These are phyloP conservation scores for Pichia scutulata DNA, from an alignment of 805 yeast species.

Conservation along the genomic window DNA sequence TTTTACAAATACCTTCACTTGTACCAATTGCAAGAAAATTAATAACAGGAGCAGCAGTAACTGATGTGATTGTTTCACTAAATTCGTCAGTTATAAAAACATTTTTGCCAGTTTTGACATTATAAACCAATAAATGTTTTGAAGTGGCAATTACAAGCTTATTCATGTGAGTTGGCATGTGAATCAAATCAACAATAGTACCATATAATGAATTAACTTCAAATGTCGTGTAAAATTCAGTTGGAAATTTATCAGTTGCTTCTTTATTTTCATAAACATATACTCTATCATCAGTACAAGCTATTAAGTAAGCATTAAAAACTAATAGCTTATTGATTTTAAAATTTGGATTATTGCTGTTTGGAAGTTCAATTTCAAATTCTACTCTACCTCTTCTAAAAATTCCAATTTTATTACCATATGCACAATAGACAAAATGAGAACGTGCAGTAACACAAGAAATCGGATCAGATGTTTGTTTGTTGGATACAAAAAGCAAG, in stretches of 20 bases:
- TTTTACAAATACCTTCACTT: slow-evolving; percentile 52
- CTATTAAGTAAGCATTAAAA: slow-evolving; percentile 76
- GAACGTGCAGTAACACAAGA: slow-evolving; percentile 69
- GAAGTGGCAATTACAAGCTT: slow-evolving; percentile 81
- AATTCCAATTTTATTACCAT: slow-evolving; percentile 63
- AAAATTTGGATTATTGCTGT: slow-evolving; percentile 15
- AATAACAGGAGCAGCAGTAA: slow-evolving; percentile 79
- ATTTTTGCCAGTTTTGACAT: slow-evolving; percentile 69
- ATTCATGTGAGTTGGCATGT: slow-evolving; percentile 88
- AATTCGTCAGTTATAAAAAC: slow-evolving; percentile 45
- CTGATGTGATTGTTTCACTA: slow-evolving; percentile 51
- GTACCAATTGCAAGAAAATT: slow-evolving; percentile 79
- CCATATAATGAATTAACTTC: slow-evolving; percentile 58
- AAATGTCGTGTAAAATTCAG: slow-evolving; percentile 63
- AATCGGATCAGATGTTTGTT: slow-evolving; percentile 64
- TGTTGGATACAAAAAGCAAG: slow-evolving; percentile 75
- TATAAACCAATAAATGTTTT: slow-evolving; percentile 51
- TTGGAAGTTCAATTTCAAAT: slow-evolving; percentile 28
- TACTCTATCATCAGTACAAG: slow-evolving; percentile 33
- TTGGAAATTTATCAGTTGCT: slow-evolving; percentile 35
- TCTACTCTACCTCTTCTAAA: slow-evolving; percentile 75
- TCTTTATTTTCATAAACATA: slow-evolving; percentile 28
- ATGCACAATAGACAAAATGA: slow-evolving; percentile 77
- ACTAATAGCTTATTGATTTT: slow-evolving; percentile 43
- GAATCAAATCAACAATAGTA: slow-evolving; percentile 58